phyloP scores from a whole-genome alignment of 2,329 filamentous ascomycete genomes.

The Uncinocarpus reesii region DNA sequence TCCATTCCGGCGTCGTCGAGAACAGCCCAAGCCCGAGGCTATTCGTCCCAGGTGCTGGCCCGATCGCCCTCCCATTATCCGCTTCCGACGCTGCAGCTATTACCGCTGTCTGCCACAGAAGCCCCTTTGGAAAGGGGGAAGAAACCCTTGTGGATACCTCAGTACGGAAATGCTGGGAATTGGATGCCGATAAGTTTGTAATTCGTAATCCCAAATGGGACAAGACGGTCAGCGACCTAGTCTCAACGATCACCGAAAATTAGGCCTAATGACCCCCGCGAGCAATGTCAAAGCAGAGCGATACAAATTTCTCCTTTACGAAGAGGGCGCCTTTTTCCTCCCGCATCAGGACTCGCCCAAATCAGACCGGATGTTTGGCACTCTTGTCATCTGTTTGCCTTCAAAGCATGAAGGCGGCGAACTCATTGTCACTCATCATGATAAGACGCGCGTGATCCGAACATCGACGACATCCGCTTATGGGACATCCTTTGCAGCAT shows the following conservation, averaged over 20 bases:
- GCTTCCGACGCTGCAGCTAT: conserved; percentile 17
- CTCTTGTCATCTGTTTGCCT: conserved; percentile 41
- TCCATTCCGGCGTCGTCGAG: not conserved
- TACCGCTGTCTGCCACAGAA: conserved; percentile 15
- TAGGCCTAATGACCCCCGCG: not conserved
- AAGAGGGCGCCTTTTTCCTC: conserved; percentile 43
- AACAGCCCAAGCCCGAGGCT: conserved; percentile 16
- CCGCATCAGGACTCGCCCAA: conserved; percentile 42
- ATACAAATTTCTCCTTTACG: conserved; percentile 44
- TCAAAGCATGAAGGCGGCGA: conserved; percentile 42
- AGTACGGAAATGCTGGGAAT: conserved; percentile 38
- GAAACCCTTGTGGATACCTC: conserved; percentile 33
- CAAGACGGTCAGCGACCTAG: conserved; percentile 13
- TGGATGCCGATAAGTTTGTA: conserved; percentile 33
- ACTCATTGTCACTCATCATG: conserved; percentile 34
- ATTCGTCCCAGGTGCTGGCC: conserved; percentile 13
- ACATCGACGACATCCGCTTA: conserved; percentile 25
- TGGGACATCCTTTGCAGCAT: conserved; percentile 21
- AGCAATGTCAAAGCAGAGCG: conserved; percentile 27
- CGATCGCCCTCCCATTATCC: conserved; percentile 18
- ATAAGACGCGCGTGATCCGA: conserved; percentile 25
- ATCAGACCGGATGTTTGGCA: conserved; percentile 42
- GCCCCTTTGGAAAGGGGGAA: conserved; percentile 32
- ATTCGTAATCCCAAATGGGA: conserved; percentile 31
- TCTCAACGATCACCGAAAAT: conserved; percentile 11